phyloP scores from a whole-genome alignment of 306 rosid genomes.

The Trichosanthes truncata region DNA sequence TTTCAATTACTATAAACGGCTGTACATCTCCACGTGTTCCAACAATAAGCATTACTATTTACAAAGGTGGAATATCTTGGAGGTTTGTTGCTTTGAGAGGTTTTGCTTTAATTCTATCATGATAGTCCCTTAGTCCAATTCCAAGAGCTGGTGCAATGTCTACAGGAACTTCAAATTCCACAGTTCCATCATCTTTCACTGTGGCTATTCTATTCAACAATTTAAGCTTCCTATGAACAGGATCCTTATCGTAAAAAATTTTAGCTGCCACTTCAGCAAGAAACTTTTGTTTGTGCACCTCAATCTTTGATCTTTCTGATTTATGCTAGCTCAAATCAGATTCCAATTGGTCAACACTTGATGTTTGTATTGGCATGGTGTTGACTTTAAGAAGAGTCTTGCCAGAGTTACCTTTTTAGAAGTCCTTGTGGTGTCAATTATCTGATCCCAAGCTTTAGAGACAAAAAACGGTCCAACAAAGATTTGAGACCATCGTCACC shows the following conservation, averaged over 20 bases:
- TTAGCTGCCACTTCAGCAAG: conserved; percentile 76
- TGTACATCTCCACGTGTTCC: conserved; percentile 99
- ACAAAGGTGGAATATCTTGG: conserved; percentile 65
- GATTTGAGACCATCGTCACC: no score
- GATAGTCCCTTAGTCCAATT: conserved; percentile 14
- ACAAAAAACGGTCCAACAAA: no score
- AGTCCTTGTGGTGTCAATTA: no score
- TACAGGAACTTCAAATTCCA: conserved; percentile 78
- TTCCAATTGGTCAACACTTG: conserved; percentile 27
- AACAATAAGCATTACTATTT: conserved; percentile 93
- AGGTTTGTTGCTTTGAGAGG: conserved; percentile 46
- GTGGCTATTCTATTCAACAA: conserved; percentile 91
- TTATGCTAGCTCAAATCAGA: conserved; percentile 34
- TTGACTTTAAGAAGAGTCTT: conserved; percentile 35
- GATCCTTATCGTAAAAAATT: conserved; percentile 51
- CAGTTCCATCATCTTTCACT: conserved; percentile 87
- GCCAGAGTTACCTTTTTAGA: conserved; percentile 50
- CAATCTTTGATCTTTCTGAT: conserved; percentile 74
- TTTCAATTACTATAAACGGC: conserved; percentile 90
- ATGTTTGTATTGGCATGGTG: conserved; percentile 42
- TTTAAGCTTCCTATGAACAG: conserved; percentile 65
- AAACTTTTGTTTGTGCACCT: conserved; percentile 33
- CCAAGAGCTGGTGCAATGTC: conserved; percentile 54
- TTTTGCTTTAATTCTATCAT: conserved; percentile 35
- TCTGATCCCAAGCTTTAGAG: no score